A percentile compares a stretch with the other conserved stretches of the same genome.
phyloP scores from a whole-genome alignment of 129 eudicot genomes.

The Lactuca sativa region DNA sequence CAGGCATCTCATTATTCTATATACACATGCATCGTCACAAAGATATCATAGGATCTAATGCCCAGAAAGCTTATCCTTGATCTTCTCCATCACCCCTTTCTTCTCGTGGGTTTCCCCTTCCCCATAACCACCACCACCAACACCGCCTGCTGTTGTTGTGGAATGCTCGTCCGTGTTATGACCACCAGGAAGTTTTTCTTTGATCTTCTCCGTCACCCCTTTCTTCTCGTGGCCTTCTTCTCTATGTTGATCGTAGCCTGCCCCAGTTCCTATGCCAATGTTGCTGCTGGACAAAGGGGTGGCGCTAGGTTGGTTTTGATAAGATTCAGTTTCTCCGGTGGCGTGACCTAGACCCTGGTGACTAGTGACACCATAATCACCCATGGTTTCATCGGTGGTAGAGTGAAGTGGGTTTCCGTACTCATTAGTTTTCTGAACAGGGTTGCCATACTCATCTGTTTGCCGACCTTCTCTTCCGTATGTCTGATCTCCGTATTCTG shows the following conservation, averaged over 20 bases:
- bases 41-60: conserved; percentile 13
- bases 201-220: conserved; percentile 52
- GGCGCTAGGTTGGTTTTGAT: neutral
- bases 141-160: neutral
- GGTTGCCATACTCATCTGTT: conserved; percentile 60
- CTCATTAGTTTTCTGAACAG: conserved; percentile 53
- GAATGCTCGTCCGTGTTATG: conserved; percentile 26
- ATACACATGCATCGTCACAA: neutral
- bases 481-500: conserved; percentile 42
- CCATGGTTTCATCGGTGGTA: conserved; percentile 44
- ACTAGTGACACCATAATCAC: conserved; percentile 31
- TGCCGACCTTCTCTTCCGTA: conserved; percentile 33
- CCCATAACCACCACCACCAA: conserved; percentile 23
- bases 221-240: conserved; percentile 64
- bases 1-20: neutral
- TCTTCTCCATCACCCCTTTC: conserved; percentile 75
- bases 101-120: conserved; percentile 42
- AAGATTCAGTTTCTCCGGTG: neutral
- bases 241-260: conserved; percentile 49
- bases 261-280: conserved; percentile 1
- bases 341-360: conserved; percentile 27
- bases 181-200: conserved; percentile 55
- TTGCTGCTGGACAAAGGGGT: neutral
- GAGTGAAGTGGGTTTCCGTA: conserved; percentile 61
- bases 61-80: conserved; percentile 71